Evolutionary conservation across 2,329 filamentous ascomycete species (phyloP).

Genomic region (Claviceps sorghi): DNA sequence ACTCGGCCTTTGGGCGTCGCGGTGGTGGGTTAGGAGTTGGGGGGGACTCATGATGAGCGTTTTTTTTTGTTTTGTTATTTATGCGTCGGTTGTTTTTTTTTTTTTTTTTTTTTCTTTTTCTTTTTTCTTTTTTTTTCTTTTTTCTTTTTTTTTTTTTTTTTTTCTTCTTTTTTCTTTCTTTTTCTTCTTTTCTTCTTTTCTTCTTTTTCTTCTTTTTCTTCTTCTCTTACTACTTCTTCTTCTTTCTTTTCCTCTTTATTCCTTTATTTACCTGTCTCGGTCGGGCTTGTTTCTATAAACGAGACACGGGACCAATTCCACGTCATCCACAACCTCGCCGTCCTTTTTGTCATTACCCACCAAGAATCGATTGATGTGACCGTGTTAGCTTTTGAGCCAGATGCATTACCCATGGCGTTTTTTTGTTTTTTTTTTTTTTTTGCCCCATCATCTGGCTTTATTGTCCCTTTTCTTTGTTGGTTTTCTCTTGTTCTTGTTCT

Average conservation of each 20-base stretch:
- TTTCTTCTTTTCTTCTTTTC: background rate
- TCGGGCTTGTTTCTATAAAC: too few species aligned
- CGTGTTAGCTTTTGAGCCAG: conserved; percentile 16
- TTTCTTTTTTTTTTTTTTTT: background rate
- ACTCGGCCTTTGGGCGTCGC: conserved; percentile 39
- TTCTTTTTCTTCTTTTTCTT: too few species aligned
- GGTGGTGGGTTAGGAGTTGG: conserved; percentile 36
- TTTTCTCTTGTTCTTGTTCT: background rate
- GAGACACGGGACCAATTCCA: too few species aligned
- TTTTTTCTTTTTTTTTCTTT: background rate
- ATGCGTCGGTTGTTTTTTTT: background rate
- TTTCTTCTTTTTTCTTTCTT: background rate
- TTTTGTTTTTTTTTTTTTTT: background rate
- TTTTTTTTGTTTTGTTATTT: background rate
- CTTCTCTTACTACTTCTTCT: too few species aligned
- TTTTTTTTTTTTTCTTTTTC: background rate
- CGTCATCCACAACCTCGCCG: background rate
- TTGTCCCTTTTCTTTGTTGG: background rate
- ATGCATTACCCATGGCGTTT: conserved; percentile 17
- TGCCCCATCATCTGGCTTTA: too few species aligned
- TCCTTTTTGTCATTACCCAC: background rate
- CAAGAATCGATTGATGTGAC: conserved; percentile 9
- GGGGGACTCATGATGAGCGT: conserved; percentile 22
- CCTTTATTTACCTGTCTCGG: too few species aligned
- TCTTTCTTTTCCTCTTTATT: too few species aligned